Base-by-base conservation (phyloP, 345 rosid genomes). In the Noccaea bulbosa region DNA sequence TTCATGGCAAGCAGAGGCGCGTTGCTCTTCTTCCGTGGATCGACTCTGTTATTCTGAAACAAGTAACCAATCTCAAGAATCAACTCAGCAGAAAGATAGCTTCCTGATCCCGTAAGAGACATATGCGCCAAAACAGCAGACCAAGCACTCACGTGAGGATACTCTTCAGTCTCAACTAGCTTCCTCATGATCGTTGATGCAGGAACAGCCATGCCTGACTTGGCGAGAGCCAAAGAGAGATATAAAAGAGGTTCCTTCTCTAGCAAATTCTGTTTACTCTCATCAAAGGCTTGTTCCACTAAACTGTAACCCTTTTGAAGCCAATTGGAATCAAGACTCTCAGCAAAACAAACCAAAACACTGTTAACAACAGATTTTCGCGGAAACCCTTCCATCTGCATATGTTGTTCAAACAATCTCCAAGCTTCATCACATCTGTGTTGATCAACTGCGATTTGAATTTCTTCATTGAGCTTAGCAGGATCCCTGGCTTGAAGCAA, bases 351-450 rank as follows among this genome's bases (percentile, higher is more conserved):
- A n/a, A 80, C 73, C 49, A 93, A 49, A 67, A 89, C 81, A 72
- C 80, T 81, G 80, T 83, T 86, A 33, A 87, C 83, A 47, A 88
- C 66, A 5, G 89, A 84, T 77, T 86, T 94, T 47, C 85, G 77
- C 1, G 99, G 99, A 46, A 89, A 88, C 33, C 96, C 91, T 52
- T 88, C 97, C 90, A 89, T 89, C 45, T 78, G 87, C 89, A 86
- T 77, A 56, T 91, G 93, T 52, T 81, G 92, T 72, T 85, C 90
- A 71, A 73, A 84, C 59, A 89, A 68, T 73, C 77, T 83, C 97
- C 97, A 91, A 14, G 83, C 78, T 65, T 85, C 91, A 16, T 64
- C 56, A 49, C 78, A 79, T 46, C 84, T 82, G 38, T 20, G 58
- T 66, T 79, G 87, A 67, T 88, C 83, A 62, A 91, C 78, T 9